Evolutionary conservation across 306 rosid species (phyloP).

Genomic region (Rubus parviflorus): DNA sequence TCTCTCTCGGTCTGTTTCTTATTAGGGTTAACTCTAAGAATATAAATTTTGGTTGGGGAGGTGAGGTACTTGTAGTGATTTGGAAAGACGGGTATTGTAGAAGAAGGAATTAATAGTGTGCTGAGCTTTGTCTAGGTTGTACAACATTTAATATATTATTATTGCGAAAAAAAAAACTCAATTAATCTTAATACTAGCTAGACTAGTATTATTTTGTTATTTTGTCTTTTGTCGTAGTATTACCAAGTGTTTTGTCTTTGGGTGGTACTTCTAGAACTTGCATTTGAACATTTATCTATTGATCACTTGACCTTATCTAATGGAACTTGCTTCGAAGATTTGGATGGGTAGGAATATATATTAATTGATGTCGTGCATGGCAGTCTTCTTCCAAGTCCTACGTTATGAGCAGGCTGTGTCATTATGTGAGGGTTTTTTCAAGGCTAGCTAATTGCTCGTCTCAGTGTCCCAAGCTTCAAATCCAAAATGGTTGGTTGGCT

Average conservation of each 20-base stretch:
- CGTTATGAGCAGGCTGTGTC: conserved; percentile 1
- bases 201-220: no score
- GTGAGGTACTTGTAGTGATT: not conserved
- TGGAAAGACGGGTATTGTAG: not conserved
- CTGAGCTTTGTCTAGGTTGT: conserved; percentile 6
- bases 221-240: no score
- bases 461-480: not conserved
- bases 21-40: not conserved
- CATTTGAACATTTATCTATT: not conserved
- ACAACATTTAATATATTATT: not conserved
- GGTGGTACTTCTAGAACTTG: not conserved
- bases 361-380: conserved; percentile 3
- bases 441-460: not conserved
- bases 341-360: conserved; percentile 7
- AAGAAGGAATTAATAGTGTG: not conserved
- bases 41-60: not conserved
- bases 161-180: not conserved
- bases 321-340: conserved; percentile 2
- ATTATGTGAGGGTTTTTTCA: not conserved
- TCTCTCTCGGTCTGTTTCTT: not conserved
- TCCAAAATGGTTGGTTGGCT: conserved; percentile 1
- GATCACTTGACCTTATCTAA: not conserved
- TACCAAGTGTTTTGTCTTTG: not conserved
- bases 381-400: not conserved
- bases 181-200: no score